Evolutionary conservation across 371 early-diverging fungal genomes (phyloP).

Genomic region (Apophysomyces sp.): DNA sequence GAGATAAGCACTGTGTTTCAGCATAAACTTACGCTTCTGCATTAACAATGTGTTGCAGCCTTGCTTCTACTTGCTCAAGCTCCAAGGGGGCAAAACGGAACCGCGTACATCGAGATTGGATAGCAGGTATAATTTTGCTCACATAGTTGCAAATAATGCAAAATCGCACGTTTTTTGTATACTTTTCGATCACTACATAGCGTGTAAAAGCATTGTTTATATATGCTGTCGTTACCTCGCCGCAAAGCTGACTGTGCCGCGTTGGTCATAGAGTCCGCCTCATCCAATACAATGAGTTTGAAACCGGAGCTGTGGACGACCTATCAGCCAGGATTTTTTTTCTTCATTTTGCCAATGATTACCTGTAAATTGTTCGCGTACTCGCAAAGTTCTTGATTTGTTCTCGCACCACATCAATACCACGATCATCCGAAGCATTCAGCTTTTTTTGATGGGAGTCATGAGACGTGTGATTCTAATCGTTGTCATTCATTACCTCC

Average conservation of each 20-base stretch:
- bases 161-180: slow-evolving; percentile 96
- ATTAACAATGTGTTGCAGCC: slow-evolving; percentile 76
- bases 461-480: too few relatives aligned
- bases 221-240: slow-evolving; percentile 61
- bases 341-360: slow-evolving; percentile 5
- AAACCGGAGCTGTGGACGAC: slow-evolving; percentile 59
- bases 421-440: slow-evolving; percentile 99
- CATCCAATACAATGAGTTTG: slow-evolving; percentile 98
- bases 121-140: slow-evolving; percentile 97
- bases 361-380: slow-evolving; percentile 82
- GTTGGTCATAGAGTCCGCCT: slow-evolving; percentile 98
- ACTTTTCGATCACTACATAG: slow-evolving; percentile 93
- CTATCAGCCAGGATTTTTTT: neutral
- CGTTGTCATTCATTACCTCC: slow-evolving; percentile 67
- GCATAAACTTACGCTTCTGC: slow-evolving; percentile 61
- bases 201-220: neutral
- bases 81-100: slow-evolving; percentile 96
- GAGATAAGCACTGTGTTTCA: neutral
- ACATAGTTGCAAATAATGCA: slow-evolving; percentile 99
- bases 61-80: slow-evolving; percentile 67
- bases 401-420: slow-evolving; percentile 98
- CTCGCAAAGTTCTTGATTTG: slow-evolving; percentile 98
- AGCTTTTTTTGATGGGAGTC: too few relatives aligned
- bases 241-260: slow-evolving; percentile 97
- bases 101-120: slow-evolving; percentile 97